These are phyloP conservation scores for Boletellus ananas DNA, from an alignment of 768 basidiomycete genomes.

Conservation along the genomic window DNA sequence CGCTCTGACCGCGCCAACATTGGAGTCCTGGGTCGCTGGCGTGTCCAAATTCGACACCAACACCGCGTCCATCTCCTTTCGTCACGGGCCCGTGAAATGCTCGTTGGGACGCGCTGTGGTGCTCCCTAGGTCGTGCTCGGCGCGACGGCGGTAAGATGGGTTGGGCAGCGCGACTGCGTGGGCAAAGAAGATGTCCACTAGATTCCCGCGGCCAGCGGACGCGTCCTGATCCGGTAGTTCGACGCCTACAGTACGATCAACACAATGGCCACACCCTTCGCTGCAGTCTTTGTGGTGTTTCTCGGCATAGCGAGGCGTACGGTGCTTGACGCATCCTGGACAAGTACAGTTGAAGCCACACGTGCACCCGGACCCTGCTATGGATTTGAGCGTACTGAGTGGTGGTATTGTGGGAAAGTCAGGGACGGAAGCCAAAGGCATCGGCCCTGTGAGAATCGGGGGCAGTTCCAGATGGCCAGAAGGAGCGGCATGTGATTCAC, in stretches of 20 bases:
- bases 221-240: conserved; percentile 37
- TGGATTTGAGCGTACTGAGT: conserved; percentile 51
- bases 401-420: conserved; percentile 58
- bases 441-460: conserved; percentile 38
- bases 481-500: background rate
- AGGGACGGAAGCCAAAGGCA: conserved; percentile 29
- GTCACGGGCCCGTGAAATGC: conserved; percentile 33
- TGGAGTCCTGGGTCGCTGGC: conserved; percentile 67
- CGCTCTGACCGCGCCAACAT: conserved; percentile 59
- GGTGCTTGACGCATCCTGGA: conserved; percentile 70
- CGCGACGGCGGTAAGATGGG: conserved; percentile 43
- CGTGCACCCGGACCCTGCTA: conserved; percentile 68
- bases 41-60: conserved; percentile 47
- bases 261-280: conserved; percentile 58
- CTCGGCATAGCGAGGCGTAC: conserved; percentile 47
- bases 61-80: conserved; percentile 37
- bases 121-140: conserved; percentile 43
- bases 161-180: conserved; percentile 66
- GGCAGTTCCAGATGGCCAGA: conserved; percentile 42
- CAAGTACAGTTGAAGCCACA: conserved; percentile 68
- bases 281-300: conserved; percentile 35
- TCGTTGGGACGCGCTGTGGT: conserved; percentile 34
- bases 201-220: conserved; percentile 23
- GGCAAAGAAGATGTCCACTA: conserved; percentile 63
- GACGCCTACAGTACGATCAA: conserved; percentile 48